Evolutionary conservation across 768 basidiomycete genomes (phyloP).

Genomic region (Naematelia aurantialba): DNA sequence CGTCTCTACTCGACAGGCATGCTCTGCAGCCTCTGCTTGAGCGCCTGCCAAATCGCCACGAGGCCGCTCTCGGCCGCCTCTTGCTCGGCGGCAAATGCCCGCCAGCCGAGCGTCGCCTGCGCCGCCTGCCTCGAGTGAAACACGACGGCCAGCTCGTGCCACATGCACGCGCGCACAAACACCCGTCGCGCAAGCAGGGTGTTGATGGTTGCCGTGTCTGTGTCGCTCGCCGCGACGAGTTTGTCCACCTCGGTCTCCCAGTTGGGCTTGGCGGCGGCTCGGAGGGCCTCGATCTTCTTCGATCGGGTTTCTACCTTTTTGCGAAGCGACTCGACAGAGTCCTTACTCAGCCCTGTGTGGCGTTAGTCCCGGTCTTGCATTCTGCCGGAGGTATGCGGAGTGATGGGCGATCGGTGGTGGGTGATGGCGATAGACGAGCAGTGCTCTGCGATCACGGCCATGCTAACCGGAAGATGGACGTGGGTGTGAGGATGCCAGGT

Average conservation of each 20-base stretch:
- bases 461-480: too few relatives aligned
- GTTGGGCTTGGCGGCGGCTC: conserved; percentile 67
- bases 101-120: conserved; percentile 67
- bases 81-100: conserved; percentile 60
- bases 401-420: neutral
- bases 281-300: conserved; percentile 70
- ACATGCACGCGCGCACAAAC: conserved; percentile 86
- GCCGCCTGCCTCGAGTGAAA: conserved; percentile 86
- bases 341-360: conserved; percentile 61
- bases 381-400: neutral
- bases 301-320: conserved; percentile 76
- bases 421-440: neutral
- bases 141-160: conserved; percentile 91
- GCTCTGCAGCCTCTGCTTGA: conserved; percentile 65
- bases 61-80: conserved; percentile 54
- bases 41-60: conserved; percentile 67
- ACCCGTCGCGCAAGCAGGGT: conserved; percentile 71
- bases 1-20: conserved; percentile 77
- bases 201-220: conserved; percentile 76
- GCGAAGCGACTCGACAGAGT: conserved; percentile 80
- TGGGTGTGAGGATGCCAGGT: too few relatives aligned
- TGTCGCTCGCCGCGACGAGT: conserved; percentile 65
- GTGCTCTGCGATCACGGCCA: neutral
- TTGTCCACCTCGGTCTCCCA: conserved; percentile 85
- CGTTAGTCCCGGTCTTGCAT: neutral